Evolutionary conservation across 352 stramenopile species (phyloP), one percentile per base, ranked within the genome.

Genomic region (Phytophthora crassamura): DNA sequence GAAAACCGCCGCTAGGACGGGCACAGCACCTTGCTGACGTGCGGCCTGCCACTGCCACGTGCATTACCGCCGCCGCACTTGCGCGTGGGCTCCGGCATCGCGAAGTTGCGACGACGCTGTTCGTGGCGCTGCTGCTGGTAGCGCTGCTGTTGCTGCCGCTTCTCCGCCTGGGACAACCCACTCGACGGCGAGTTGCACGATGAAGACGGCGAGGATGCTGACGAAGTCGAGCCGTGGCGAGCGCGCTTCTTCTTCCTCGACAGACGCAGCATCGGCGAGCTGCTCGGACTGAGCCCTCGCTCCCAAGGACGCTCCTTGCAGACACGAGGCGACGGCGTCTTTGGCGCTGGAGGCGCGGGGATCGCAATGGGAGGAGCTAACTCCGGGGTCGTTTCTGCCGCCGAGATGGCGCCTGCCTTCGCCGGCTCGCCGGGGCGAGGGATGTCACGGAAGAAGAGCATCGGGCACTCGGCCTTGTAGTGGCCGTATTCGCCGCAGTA

Each of bases 401-500:
- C 32, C 15, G 42, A 57, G 34, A 56, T 65, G 25, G 42, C 15
- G 34, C 56, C 47, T 9, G 35, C 30, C 25, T 58, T 65, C 7
- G 30, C 18, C 22, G 50, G 22, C 15, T 79, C 62, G 5, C 49
- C 14, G n/a, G 71, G 73, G 32, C 66, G 50, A 43, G 79, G 77
- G 30, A 88, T 88, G 38, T 80, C 57, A 4, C 70, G 78, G 50
- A 86, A 88, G 16, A 75, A 83, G 16, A 86, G 75, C 73, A 91
- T 85, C 16, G 85, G 86, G 45, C 83, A 94, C 57, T 83, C 73
- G 16, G 78, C 76, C 66, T 94, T 94, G 58, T 87, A 87, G 56
- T 94, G 86, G 0, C 84, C 83, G 16, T 78, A 71, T 36, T 84
- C 78, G 6, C 86, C 86, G 40, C 86, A 94, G 48, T 94, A 94